Evolutionary conservation across 129 eudicot species (phyloP).

Genomic region (Centrapalus pauciflorus): DNA sequence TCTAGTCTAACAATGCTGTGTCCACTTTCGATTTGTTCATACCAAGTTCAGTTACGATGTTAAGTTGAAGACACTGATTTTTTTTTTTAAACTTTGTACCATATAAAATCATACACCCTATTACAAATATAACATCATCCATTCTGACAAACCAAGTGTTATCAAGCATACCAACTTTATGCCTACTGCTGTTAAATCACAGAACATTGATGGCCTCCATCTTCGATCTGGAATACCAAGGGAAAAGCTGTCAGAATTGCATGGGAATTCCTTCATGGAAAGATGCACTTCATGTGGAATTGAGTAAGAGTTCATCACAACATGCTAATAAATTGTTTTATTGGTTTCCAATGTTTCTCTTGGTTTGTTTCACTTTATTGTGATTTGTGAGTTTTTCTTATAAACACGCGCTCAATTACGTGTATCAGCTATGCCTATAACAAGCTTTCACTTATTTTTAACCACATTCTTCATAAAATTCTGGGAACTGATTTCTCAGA

Average conservation of each 20-base stretch:
- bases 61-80: too few relatives aligned
- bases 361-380: neutral
- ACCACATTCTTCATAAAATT: neutral
- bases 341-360: neutral
- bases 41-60: too few relatives aligned
- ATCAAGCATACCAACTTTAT: conserved; percentile 6
- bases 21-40: too few relatives aligned
- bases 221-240: conserved; percentile 94
- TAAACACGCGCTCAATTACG: conserved; percentile 15
- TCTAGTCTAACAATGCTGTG: too few relatives aligned
- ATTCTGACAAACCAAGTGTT: neutral
- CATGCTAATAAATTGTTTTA: neutral
- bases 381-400: neutral
- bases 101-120: neutral
- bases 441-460: neutral
- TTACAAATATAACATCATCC: conserved; percentile 3
- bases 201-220: conserved; percentile 95
- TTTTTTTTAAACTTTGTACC: neutral
- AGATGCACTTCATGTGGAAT: conserved; percentile 66
- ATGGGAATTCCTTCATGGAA: conserved; percentile 93
- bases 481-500: conserved; percentile 17
- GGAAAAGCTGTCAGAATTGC: conserved; percentile 85
- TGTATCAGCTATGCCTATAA: neutral
- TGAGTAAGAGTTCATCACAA: conserved; percentile 45
- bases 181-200: conserved; percentile 18